Evolutionary conservation across 169 alveolate genomes (phyloP), one percentile per base, ranked within the genome.

Genomic region (Plasmodium knowlesi): DNA sequence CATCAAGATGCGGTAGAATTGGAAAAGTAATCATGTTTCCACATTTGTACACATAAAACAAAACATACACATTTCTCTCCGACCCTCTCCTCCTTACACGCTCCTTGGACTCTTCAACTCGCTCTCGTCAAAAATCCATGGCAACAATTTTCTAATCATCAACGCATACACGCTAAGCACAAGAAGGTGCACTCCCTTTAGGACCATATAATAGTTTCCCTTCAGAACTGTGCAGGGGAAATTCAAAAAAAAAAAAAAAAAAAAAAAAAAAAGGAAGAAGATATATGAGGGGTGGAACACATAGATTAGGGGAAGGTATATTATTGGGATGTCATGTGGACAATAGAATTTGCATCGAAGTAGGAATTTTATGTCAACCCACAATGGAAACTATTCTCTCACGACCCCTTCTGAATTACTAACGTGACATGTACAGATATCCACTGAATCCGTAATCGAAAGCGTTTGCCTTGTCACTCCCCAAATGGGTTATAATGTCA

Each of bases 361-460:
- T 37, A 32, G 6, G 22, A 78, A 6, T 22, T 78, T 2, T 28
- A 9, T n/a, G 28, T 12, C 53, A 28, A 19, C 28, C 43, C 30
- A 34, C 22, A 28, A 8, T 28, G 25, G 9, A 72, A 25, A 5
- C 30, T 84, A 19, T 25, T 16, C 54, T 30, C 28, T 5, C 25
- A 41, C 28, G 22, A 28, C 22, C 61, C 19, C 61, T 37, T 25
- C 79, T 85, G 54, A 3, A 61, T 16, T 83, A 5, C 84, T 78
- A 88, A 88, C 94, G 16, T 3, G 80, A 76, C 82, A 88, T 88
- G 82, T 88, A 88, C 19, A 88, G 39, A 19, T 32, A 54, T n/a
- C 94, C 94, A 30, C 88, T 88, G 32, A 78, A 19, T 2, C 94
- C 94, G 46, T 88, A 88, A 61, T 88, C 88, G 74, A 78, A 88